Percentiles rank a stretch among this genome's conserved stretches.
Evolutionary conservation across 352 stramenopile species (phyloP).

Genomic region (Phytophthora hibernalis): DNA sequence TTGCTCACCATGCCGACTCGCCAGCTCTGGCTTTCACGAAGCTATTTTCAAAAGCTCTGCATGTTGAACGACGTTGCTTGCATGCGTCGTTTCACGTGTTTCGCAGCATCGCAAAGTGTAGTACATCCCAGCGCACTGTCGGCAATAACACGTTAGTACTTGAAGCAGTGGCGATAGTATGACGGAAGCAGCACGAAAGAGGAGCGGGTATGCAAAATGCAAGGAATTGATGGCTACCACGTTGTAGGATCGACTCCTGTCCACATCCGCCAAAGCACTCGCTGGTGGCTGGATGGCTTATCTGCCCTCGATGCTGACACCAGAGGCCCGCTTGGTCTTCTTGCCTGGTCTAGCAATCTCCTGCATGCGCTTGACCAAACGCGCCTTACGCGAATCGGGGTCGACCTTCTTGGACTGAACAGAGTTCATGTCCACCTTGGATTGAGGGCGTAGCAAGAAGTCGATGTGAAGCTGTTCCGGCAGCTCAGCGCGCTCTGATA

Average conservation of each 20-base stretch:
- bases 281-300: constrained; percentile 41
- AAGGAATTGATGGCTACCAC: constrained; percentile 32
- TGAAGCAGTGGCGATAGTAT: constrained; percentile 6
- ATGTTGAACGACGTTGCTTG: not conserved
- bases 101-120: constrained; percentile 23
- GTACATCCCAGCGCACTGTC: not conserved
- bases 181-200: constrained; percentile 5
- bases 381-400: constrained; percentile 80
- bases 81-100: constrained; percentile 25
- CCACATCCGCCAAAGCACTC: constrained; percentile 4
- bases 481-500: constrained; percentile 73
- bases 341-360: constrained; percentile 82
- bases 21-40: constrained; percentile 9
- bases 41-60: constrained; percentile 32
- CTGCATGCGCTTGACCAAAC: constrained; percentile 88
- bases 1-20: constrained; percentile 39
- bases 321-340: constrained; percentile 77
- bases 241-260: constrained; percentile 25
- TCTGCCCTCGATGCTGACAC: constrained; percentile 85
- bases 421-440: constrained; percentile 80
- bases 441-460: constrained; percentile 83
- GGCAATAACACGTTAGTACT: constrained; percentile 21
- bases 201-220: constrained; percentile 39
- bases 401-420: constrained; percentile 70
- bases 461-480: constrained; percentile 83